A percentile compares a stretch with the other conserved stretches of the same genome.
These are phyloP conservation scores for Ampelocalamus luodianensis DNA, from an alignment of 176 grass and related monocot genomes.

Conservation along the genomic window DNA sequence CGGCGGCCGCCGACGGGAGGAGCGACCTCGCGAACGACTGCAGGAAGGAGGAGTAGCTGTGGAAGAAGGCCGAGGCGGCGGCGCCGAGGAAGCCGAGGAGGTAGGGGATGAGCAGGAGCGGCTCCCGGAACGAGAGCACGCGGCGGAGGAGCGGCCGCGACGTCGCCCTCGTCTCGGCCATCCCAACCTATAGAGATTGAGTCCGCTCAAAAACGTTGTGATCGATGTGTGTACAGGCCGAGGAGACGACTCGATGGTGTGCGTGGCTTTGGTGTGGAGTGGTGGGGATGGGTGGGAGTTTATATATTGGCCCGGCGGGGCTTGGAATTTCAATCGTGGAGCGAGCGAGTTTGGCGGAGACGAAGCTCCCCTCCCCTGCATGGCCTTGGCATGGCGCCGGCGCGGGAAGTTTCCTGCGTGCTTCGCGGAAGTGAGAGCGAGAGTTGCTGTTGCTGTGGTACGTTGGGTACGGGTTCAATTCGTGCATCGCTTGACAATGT, in stretches of 20 bases:
- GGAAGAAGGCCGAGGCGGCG: slow-evolving; percentile 10
- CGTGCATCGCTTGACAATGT: neutral
- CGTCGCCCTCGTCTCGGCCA: slow-evolving; percentile 17
- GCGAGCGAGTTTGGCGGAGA: slow-evolving; percentile 4
- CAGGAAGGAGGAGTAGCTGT: slow-evolving; percentile 48
- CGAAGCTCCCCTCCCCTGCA: slow-evolving; percentile 17
- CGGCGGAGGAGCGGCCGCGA: slow-evolving; percentile 47
- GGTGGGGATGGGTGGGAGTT: neutral
- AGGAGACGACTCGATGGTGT: neutral
- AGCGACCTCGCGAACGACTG: slow-evolving; percentile 45
- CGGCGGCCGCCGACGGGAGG: neutral
- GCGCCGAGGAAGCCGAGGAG: slow-evolving; percentile 42
- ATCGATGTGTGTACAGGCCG: neutral
- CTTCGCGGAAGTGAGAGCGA: too few species aligned
- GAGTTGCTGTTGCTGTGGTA: too few species aligned
- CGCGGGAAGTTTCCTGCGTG: slow-evolving; percentile 28
- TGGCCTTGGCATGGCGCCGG: neutral
- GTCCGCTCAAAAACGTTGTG: neutral
- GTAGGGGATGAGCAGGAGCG: slow-evolving; percentile 45
- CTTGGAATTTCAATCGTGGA: neutral
- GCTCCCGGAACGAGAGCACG: slow-evolving; percentile 64
- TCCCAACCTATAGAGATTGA: neutral
- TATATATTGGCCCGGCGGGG: slow-evolving; percentile 5
- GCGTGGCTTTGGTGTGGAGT: neutral
- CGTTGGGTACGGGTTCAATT: slow-evolving; percentile 24